A percentile compares a stretch with the other conserved stretches of the same genome.
These are phyloP conservation scores for Gillenia trifoliata DNA, from an alignment of 306 rosid genomes.

Conservation along the genomic window DNA sequence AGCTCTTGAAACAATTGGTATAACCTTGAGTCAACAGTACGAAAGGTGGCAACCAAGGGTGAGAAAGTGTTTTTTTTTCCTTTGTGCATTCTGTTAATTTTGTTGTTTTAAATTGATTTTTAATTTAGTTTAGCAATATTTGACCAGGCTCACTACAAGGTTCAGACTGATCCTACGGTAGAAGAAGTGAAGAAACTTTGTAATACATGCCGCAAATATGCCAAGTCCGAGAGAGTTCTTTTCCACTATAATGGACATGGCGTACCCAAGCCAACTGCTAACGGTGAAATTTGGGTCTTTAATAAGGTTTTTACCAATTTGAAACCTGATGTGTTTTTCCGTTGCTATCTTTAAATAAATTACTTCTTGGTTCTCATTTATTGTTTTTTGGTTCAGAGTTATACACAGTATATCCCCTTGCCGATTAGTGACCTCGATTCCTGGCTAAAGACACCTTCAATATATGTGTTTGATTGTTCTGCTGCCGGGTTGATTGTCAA, in stretches of 20 bases:
- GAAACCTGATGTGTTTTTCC: background rate
- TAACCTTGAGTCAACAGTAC: slow-evolving; percentile 75
- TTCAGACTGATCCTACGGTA: slow-evolving; percentile 90
- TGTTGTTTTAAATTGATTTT: slow-evolving; percentile 21
- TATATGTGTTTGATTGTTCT: slow-evolving; percentile 96
- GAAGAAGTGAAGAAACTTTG: slow-evolving; percentile 99
- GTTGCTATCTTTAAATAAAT: background rate
- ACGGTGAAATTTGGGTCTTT: slow-evolving; percentile 98
- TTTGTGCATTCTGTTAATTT: slow-evolving; percentile 12
- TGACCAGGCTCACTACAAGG: slow-evolving; percentile 80
- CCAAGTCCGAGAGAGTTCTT: slow-evolving; percentile 87
- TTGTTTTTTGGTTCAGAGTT: slow-evolving; percentile 57
- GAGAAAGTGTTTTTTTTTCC: slow-evolving; percentile 17
- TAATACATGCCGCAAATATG: slow-evolving; percentile 72
- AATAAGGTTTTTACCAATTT: slow-evolving; percentile 57
- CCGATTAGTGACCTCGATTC: slow-evolving; percentile 89
- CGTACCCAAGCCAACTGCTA: slow-evolving; percentile 92
- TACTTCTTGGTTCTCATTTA: slow-evolving; percentile 4
- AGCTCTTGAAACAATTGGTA: slow-evolving; percentile 91
- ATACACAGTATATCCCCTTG: slow-evolving; percentile 92
- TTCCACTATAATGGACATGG: slow-evolving; percentile 99
- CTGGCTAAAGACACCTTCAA: slow-evolving; percentile 98
- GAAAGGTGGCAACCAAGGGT: slow-evolving; percentile 99
- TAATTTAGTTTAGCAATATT: slow-evolving; percentile 25
- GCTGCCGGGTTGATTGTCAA: slow-evolving; percentile 86